Percentiles rank a stretch among this genome's conserved stretches.
Evolutionary conservation across 2,329 filamentous ascomycete species (phyloP).

Genomic region (Sporothrix globosa): DNA sequence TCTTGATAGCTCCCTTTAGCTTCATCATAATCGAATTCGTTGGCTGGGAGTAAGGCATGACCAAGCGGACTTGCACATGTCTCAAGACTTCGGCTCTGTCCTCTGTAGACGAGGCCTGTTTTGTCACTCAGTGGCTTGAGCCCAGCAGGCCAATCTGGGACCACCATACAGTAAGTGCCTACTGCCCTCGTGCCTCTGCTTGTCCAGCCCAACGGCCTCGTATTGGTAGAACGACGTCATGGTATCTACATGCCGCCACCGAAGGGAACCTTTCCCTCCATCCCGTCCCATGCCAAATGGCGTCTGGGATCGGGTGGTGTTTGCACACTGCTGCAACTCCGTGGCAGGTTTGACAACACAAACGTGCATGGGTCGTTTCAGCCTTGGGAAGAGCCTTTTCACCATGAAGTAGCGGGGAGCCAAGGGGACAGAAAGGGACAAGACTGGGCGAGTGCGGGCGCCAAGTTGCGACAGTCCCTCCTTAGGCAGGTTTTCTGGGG

Average conservation of each 20-base stretch:
- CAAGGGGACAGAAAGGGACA: not conserved
- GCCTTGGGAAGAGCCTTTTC: conserved; percentile 18
- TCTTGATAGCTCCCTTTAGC: not conserved
- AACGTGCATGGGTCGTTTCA: not conserved
- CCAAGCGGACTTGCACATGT: not conserved
- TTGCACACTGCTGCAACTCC: too few species aligned
- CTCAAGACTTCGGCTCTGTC: not conserved
- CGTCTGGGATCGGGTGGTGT: not conserved
- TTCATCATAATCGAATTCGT: not conserved
- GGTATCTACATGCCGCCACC: not conserved
- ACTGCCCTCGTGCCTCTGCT: not conserved
- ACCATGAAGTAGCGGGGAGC: not conserved
- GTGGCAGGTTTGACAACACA: too few species aligned
- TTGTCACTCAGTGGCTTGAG: not conserved
- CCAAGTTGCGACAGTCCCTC: conserved; percentile 8
- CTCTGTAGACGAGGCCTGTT: conserved; percentile 15
- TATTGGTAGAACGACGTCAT: not conserved
- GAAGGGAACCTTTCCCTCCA: not conserved
- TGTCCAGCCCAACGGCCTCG: not conserved
- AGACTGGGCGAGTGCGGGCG: conserved; percentile 16
- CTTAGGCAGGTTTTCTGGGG: not conserved
- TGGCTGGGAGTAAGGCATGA: not conserved
- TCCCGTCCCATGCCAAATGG: not conserved
- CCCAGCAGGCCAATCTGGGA: not conserved
- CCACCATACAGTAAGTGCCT: too few species aligned